Conservation (phyloP, 345 rosid genomes). For the Arabidopsis thaliana region DNA sequence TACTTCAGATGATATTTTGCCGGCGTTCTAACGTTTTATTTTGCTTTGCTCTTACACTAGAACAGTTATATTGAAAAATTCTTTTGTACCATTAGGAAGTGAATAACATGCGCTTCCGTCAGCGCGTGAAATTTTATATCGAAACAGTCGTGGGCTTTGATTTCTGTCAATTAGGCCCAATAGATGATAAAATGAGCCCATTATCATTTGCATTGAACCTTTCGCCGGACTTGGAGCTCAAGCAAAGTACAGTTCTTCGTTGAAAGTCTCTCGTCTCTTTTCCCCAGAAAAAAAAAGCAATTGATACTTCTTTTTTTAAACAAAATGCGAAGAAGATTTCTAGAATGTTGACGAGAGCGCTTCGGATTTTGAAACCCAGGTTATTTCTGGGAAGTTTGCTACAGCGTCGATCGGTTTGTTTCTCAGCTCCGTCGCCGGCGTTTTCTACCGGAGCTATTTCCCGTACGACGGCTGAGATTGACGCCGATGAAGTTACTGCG, state of each 20-base stretch:
- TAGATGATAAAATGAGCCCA: background rate
- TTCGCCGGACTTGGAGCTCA: constrained; percentile 46
- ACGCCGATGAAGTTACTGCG: constrained; percentile 45
- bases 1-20: constrained; percentile 5
- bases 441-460: constrained; percentile 39
- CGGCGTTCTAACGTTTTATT: background rate
- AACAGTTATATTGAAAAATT: background rate
- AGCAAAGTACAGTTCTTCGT: constrained; percentile 38
- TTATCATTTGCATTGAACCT: background rate
- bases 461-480: constrained; percentile 49
- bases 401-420: constrained; percentile 20
- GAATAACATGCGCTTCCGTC: too few species aligned
- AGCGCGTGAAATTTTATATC: background rate
- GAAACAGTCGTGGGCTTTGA: background rate
- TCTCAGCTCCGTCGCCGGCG: constrained; percentile 34
- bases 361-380: constrained; percentile 40
- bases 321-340: constrained; percentile 22
- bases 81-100: background rate
- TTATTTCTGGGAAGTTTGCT: constrained; percentile 9
- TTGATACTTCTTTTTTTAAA: background rate
- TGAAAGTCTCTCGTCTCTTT: background rate
- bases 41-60: background rate
- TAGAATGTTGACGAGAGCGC: constrained; percentile 40
- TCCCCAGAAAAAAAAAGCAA: constrained; percentile 5
- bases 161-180: background rate